phyloP scores from a whole-genome alignment of 2,329 filamentous ascomycete species.

The Claviceps cyperi region DNA sequence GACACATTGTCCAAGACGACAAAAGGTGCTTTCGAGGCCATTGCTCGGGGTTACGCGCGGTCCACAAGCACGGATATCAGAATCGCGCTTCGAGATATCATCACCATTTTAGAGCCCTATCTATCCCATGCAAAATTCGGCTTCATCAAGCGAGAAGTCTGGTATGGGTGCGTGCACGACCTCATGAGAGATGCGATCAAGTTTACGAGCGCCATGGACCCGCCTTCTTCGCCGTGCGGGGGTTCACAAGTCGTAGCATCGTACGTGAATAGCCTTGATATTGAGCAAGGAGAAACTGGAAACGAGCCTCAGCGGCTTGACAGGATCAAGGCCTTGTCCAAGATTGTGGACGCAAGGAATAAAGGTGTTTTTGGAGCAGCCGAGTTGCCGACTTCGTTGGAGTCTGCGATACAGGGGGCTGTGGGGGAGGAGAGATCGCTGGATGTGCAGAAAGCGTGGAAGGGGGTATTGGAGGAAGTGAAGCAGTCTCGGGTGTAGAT shows the following conservation, averaged over 20 bases:
- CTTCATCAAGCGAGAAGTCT: constrained; percentile 32
- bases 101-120: constrained; percentile 26
- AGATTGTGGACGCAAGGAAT: constrained; percentile 26
- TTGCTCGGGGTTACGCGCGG: constrained; percentile 35
- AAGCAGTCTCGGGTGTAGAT: background rate
- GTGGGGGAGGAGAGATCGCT: constrained; percentile 26
- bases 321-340: constrained; percentile 30
- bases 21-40: constrained; percentile 35
- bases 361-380: constrained; percentile 27
- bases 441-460: constrained; percentile 31
- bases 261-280: constrained; percentile 33
- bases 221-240: constrained; percentile 9
- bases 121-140: constrained; percentile 24
- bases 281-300: constrained; percentile 30
- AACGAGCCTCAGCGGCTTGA: constrained; percentile 36
- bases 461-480: constrained; percentile 20
- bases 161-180: constrained; percentile 36
- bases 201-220: constrained; percentile 8
- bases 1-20: constrained; percentile 28
- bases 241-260: constrained; percentile 13
- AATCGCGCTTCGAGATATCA: constrained; percentile 24
- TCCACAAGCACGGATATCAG: constrained; percentile 20
- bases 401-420: constrained; percentile 20
- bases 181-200: constrained; percentile 28
- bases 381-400: constrained; percentile 16